Evolutionary conservation across 2,329 filamentous ascomycete genomes (phyloP).

Genomic region (Dothideomycetidae sp.): DNA sequence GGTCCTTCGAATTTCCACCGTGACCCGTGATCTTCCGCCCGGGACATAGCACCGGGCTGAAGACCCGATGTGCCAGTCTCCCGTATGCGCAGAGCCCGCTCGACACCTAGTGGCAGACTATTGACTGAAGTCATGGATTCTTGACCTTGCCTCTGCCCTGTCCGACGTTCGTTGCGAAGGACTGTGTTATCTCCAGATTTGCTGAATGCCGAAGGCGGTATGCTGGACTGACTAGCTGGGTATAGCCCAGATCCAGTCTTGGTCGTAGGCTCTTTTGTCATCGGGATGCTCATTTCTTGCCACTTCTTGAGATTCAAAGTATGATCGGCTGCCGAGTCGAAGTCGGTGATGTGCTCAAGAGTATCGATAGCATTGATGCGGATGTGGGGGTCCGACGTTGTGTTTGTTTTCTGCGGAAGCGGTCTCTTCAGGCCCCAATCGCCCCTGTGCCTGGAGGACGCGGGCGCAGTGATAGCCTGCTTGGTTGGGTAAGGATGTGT

Average conservation of each 20-base stretch:
- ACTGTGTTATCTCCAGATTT: conserved; percentile 30
- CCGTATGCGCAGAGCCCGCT: conserved; percentile 12
- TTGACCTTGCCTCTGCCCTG: conserved; percentile 3
- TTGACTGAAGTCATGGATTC: conserved; percentile 17
- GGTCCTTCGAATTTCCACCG: conserved; percentile 46
- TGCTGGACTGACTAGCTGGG: not conserved
- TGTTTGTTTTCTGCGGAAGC: conserved; percentile 62
- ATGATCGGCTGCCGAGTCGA: conserved; percentile 68
- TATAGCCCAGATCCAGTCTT: conserved; percentile 8
- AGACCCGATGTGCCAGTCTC: conserved; percentile 12
- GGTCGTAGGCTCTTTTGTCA: conserved; percentile 32
- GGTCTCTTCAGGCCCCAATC: conserved; percentile 90
- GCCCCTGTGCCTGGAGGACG: conserved; percentile 56
- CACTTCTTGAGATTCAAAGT: conserved; percentile 70
- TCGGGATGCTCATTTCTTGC: conserved; percentile 62
- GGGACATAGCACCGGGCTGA: too few species aligned
- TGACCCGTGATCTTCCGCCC: not conserved
- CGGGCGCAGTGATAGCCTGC: conserved; percentile 67
- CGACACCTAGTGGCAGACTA: conserved; percentile 17
- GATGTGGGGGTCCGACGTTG: conserved; percentile 55
- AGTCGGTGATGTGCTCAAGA: conserved; percentile 79
- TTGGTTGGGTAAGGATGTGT: conserved; percentile 69
- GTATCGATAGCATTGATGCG: conserved; percentile 69
- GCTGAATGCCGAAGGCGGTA: conserved; percentile 27
- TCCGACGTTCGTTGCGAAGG: conserved; percentile 1